Percentiles rank a stretch among this genome's conserved stretches.
phyloP scores from a whole-genome alignment of 1,284 basidiomycete species.

The Melampsora abietis-canadensis region DNA sequence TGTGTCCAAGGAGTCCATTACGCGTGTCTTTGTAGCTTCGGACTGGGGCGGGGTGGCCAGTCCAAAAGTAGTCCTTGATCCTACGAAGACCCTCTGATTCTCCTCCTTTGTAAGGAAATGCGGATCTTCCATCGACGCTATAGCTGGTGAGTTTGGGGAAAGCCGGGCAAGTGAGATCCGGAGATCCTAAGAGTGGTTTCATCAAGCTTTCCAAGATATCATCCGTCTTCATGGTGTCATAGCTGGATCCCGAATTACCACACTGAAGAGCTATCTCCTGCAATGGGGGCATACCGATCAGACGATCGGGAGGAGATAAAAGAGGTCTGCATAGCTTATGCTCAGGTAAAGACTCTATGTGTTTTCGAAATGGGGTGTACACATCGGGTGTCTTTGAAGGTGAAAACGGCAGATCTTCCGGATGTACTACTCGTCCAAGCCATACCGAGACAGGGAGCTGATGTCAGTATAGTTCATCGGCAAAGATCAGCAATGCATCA shows the following conservation, averaged over 20 bases:
- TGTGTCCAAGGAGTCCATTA: slow-evolving; percentile 59
- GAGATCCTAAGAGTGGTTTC: slow-evolving; percentile 49
- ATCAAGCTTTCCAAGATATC: slow-evolving; percentile 48
- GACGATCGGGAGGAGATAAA: slow-evolving; percentile 47
- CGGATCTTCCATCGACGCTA: slow-evolving; percentile 49
- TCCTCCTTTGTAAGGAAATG: slow-evolving; percentile 57
- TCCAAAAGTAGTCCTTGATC: slow-evolving; percentile 55
- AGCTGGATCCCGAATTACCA: slow-evolving; percentile 38
- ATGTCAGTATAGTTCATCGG: too few species aligned
- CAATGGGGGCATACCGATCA: slow-evolving; percentile 44
- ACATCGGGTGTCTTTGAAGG: slow-evolving; percentile 56
- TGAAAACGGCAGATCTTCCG: slow-evolving; percentile 56
- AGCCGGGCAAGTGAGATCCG: slow-evolving; percentile 49
- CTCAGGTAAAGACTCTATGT: slow-evolving; percentile 56
- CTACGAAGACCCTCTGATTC: slow-evolving; percentile 55
- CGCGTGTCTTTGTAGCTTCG: slow-evolving; percentile 60
- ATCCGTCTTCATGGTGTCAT: slow-evolving; percentile 44
- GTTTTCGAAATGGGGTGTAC: slow-evolving; percentile 58
- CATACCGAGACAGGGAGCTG: not conserved
- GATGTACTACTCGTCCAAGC: slow-evolving; percentile 51
- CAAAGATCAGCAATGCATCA: too few species aligned
- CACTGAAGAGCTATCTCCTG: slow-evolving; percentile 46
- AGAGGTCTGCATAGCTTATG: slow-evolving; percentile 52
- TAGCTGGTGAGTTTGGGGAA: slow-evolving; percentile 12
- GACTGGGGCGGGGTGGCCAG: slow-evolving; percentile 52